phyloP scores from a whole-genome alignment of 1,284 basidiomycete species.

The Athelia sp. region DNA sequence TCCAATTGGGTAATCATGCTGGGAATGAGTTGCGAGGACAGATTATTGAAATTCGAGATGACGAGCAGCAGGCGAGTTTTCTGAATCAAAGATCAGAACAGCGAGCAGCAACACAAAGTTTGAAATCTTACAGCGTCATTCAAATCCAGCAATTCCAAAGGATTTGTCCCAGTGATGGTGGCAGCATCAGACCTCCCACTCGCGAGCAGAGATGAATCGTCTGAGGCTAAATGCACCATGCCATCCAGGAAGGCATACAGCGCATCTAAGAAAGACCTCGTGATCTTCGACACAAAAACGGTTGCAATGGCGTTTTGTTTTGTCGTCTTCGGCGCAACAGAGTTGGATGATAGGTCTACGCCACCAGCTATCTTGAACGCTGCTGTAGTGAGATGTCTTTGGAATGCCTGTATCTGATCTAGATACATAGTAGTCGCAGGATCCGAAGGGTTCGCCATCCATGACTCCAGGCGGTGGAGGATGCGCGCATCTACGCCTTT shows the following conservation, averaged over 20 bases:
- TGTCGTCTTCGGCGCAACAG: constrained; percentile 37
- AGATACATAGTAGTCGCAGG: constrained; percentile 65
- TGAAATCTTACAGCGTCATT: constrained; percentile 49
- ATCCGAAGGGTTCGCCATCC: constrained; percentile 61
- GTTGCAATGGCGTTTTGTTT: constrained; percentile 57
- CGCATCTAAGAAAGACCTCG: constrained; percentile 83
- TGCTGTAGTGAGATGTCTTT: constrained; percentile 74
- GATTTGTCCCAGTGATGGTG: constrained; percentile 33
- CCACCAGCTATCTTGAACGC: constrained; percentile 86
- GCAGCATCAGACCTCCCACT: constrained; percentile 32
- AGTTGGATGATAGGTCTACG: constrained; percentile 49
- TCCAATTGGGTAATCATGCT: constrained; percentile 80
- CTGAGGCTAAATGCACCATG: constrained; percentile 77
- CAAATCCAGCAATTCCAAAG: constrained; percentile 54
- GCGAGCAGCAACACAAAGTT: constrained; percentile 3
- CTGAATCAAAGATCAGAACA: constrained; percentile 34
- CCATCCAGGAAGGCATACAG: constrained; percentile 90
- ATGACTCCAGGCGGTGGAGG: constrained; percentile 85
- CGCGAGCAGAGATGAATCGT: constrained; percentile 50
- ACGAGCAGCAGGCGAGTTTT: constrained; percentile 87
- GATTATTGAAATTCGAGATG: constrained; percentile 83
- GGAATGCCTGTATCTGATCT: constrained; percentile 76
- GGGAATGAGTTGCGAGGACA: constrained; percentile 71
- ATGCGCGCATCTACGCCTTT: constrained; percentile 74
- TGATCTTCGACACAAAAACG: constrained; percentile 68